Base-by-base conservation (phyloP, 2,329 filamentous ascomycete genomes). In the Pestalotiopsis fici region DNA sequence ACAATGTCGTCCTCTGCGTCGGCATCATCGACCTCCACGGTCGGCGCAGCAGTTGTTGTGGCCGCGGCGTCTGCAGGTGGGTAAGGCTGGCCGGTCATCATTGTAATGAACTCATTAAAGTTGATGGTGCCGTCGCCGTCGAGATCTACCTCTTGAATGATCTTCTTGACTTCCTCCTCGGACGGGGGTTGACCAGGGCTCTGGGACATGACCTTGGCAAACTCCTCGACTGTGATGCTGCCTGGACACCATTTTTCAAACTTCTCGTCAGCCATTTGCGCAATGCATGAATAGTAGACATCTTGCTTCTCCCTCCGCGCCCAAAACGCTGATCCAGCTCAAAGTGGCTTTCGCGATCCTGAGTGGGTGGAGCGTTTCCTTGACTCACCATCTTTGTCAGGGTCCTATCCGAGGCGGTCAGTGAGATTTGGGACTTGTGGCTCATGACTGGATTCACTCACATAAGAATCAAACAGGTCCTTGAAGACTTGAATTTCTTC, bases 91-190 rank as follows among this genome's bases (percentile, higher is more conserved):
- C 79, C 79, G 0, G 79, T 81, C 80, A 81, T 82, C 79, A 82
- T 82, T 9, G 78, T 76, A 70, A 81, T 80, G 68, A 81, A 82
- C 67, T 81, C 79, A 64, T 80, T 78, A 66, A 81, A 80, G 70
- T 79, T 79, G 67, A 80, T 80, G 2, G 75, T 77, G 66, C 78
- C 78, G 65, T 81, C 78, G 3, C 78, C 78, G 65, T 81, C 78
- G 2, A 80, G 73, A 66, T 81, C 79, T 6, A 81, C 79, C 59
- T 80, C 78, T 50, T 74, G 75, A 65, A 81, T 75, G 56, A 80
- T 80, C 69, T 78, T 74, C 62, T 75, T 71, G n/a, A 81, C 75
- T 66, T 80, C 79, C n/a, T 69, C 79, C 50, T 75, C 66, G 4
- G 74, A 74, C 7, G 75, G 75, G 11, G 69, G 72, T 70, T 72